Base-by-base conservation (phyloP, 495 filamentous ascomycete species). In the Penicillium lividum region DNA sequence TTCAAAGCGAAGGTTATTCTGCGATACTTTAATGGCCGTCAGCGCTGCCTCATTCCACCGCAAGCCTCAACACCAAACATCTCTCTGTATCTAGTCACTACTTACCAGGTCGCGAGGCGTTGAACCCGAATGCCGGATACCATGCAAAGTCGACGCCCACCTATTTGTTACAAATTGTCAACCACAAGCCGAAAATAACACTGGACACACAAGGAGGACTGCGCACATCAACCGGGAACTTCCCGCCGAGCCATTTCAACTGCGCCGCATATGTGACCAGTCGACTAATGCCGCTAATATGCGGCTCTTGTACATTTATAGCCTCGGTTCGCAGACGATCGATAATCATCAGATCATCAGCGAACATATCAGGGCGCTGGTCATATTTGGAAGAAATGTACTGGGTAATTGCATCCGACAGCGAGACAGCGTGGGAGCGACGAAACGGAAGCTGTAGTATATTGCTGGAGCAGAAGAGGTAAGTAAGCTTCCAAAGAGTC, bases 331-430 rank as follows among this genome's bases (percentile, higher is more conserved):
- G 85, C 51, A 98, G 69, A 47, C 84, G 78, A 68, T 98, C 92
- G 69, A 98, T 91, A 58, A 88, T 82, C 54, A 94, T 82, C 42
- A 98, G 82, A 75, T 98, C 94, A 51, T 89, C 81, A 59, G 86
- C 83, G 73, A 98, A 98, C 92, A 97, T 96, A 72, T 96, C 91
- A 53, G 95, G 94, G 72, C 97, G 94, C 70, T 98, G 94, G 74
- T 98, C 94, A 88, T 98, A 98, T 82, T 98, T 97, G 68, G 85
- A 89, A 42, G 91, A 96, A 60, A 98, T 98, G 77, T 98, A 98
- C 67, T 96, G 90, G 61, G 90, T 92, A 65, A 98, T 92, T 36
- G 93, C 88, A 62, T 79, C 74, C 36, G 91, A 88, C 38, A 98
- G 80, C 56, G 86, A 87, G 51, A 96, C 80, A 31, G 86, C 74